Conservation (phyloP, 805 yeast genomes). For the Pichia membranifaciens region DNA sequence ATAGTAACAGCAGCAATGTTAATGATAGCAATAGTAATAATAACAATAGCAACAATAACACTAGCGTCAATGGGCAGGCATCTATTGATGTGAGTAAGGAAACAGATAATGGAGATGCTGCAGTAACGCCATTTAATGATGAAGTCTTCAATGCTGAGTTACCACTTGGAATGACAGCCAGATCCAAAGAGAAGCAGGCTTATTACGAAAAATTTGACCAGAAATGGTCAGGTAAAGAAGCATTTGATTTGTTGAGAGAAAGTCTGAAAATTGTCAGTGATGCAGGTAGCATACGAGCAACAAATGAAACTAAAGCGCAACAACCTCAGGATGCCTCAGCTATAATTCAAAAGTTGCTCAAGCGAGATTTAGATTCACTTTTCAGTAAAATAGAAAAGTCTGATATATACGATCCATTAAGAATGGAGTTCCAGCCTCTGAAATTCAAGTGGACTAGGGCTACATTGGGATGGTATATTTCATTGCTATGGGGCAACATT, state of each 20-base stretch:
- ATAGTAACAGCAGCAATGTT: not conserved
- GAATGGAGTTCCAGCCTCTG: constrained; percentile 40
- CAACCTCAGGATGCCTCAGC: constrained; percentile 17
- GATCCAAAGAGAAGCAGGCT: constrained; percentile 49
- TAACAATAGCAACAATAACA: not conserved
- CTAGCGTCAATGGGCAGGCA: not conserved
- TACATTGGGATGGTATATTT: constrained; percentile 72
- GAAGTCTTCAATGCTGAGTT: constrained; percentile 42
- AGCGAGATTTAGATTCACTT: constrained; percentile 25
- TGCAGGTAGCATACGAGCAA: not conserved
- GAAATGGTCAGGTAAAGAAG: constrained; percentile 54
- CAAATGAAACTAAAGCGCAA: not conserved
- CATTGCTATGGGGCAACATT: constrained; percentile 57
- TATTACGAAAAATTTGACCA: constrained; percentile 42
- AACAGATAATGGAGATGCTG: not conserved
- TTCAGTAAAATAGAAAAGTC: constrained; percentile 15
- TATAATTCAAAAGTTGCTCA: constrained; percentile 37
- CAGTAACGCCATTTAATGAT: constrained; percentile 21
- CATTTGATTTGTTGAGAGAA: constrained; percentile 21
- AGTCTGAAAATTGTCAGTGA: constrained; percentile 1
- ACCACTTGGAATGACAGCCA: constrained; percentile 57
- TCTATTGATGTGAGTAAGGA: not conserved
- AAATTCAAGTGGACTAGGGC: constrained; percentile 56
- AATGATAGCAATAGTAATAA: too few relatives aligned
- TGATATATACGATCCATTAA: constrained; percentile 37